These are phyloP conservation scores for Colletotrichum viniferum DNA, from an alignment of 2,329 filamentous ascomycete genomes.

Conservation along the genomic window DNA sequence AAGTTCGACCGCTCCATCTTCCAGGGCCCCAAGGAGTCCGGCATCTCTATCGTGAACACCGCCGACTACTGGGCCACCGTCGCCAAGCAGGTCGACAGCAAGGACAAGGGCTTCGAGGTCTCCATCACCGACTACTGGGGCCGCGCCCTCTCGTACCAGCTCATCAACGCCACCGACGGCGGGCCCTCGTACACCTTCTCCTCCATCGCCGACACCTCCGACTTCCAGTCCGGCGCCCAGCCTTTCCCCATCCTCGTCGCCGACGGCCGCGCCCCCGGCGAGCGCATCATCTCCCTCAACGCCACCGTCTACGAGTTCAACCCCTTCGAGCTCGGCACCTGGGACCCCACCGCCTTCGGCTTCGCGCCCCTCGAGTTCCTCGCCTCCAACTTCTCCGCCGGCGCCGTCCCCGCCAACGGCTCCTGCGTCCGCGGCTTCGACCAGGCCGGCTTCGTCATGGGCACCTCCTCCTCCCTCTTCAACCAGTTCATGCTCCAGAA, in stretches of 20 bases:
- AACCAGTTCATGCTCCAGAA: constrained; percentile 76
- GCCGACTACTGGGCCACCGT: constrained; percentile 40
- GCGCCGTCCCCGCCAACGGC: constrained; percentile 48
- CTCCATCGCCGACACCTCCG: constrained; percentile 54
- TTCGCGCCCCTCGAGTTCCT: constrained; percentile 66
- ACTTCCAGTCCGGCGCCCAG: constrained; percentile 44
- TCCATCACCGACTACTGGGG: constrained; percentile 92
- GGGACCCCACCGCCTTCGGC: constrained; percentile 62
- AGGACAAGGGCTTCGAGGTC: constrained; percentile 50
- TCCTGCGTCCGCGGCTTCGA: constrained; percentile 69
- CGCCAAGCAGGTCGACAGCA: constrained; percentile 37
- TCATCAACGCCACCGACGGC: constrained; percentile 77
- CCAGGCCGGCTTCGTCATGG: constrained; percentile 80
- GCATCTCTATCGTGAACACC: constrained; percentile 32
- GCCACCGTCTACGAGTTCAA: constrained; percentile 69
- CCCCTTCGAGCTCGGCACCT: constrained; percentile 70
- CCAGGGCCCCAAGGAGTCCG: constrained; percentile 40
- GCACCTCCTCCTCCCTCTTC: constrained; percentile 82
- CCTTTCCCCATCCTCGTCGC: constrained; percentile 57
- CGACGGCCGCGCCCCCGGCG: constrained; percentile 49
- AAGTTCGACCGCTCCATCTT: constrained; percentile 46
- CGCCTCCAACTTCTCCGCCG: constrained; percentile 61
- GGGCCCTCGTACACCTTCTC: constrained; percentile 83
- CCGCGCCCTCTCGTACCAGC: constrained; percentile 83
- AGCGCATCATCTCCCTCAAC: constrained; percentile 53